These are phyloP conservation scores for Beauveria brongniartii DNA, from an alignment of 2,329 filamentous ascomycete species.

Conservation along the genomic window DNA sequence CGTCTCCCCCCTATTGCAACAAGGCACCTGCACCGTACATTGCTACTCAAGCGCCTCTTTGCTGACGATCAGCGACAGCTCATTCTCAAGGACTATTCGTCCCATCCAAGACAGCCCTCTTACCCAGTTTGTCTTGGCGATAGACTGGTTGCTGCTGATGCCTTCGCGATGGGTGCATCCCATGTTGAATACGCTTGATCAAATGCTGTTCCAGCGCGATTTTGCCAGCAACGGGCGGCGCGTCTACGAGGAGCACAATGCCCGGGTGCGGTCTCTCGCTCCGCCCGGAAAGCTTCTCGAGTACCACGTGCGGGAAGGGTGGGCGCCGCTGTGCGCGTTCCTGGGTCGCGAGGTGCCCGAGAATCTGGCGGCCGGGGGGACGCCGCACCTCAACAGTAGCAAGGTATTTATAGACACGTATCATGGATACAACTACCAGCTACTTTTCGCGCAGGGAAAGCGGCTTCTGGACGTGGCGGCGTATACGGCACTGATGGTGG, in stretches of 20 bases:
- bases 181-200: neutral
- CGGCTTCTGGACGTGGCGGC: conserved; percentile 4
- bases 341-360: conserved; percentile 3
- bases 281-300: conserved; percentile 11
- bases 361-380: neutral
- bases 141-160: neutral
- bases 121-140: neutral
- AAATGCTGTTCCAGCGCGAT: neutral
- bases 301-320: conserved; percentile 7
- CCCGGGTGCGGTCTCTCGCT: conserved; percentile 11
- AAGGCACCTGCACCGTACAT: neutral
- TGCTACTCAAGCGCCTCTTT: neutral
- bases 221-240: neutral
- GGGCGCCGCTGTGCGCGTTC: conserved; percentile 9
- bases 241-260: conserved; percentile 9
- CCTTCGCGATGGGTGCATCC: neutral
- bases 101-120: neutral
- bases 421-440: neutral
- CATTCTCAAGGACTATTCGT: neutral
- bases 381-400: conserved; percentile 4
- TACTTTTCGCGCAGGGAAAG: neutral
- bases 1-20: neutral
- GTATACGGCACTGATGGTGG: conserved; percentile 1
- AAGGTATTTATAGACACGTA: neutral
- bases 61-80: neutral